Base-by-base conservation (phyloP, 2,329 filamentous ascomycete genomes). In the Aspergillus aculeatinus region DNA sequence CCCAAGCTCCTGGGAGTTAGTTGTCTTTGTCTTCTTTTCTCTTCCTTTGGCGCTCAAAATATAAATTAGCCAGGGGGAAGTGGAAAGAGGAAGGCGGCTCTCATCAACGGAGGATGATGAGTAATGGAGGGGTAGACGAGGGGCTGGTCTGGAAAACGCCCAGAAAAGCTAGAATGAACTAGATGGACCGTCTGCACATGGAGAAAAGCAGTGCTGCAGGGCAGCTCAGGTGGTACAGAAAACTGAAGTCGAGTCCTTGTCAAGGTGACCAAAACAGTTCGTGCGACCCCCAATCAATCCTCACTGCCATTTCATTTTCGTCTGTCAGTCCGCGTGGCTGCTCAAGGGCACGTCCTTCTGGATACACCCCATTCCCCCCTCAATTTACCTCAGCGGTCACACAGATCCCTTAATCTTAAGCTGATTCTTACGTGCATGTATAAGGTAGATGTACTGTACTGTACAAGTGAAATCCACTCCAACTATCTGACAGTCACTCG, bases 271-370 rank as follows among this genome's bases (percentile, higher is more conserved):
- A 10, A 16, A 50, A 50, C 48, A 50, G 48, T 44, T 44, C 39
- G 39, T 44, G 39, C 39, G 14, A 44, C 39, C 27, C 21, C 14
- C 10, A n/a, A 6, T 54, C 10, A 27, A 51, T 42, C 50, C 50
- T 57, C 49, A 50, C 53, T 54, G 21, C 27, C 19, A 48, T 25
- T 5, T 11, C 25, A n/a, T 44, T 7, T 29, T 39, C 33, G 51
- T 50, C 39, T 27, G 31, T 49, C 49, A 51, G 23, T 33, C 39
- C 50, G 54, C 57, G 48, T 58, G 39, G 51, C 10, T 48, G 39
- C 29, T 51, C 49, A 57, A 44, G 39, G 16, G 39, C 39, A 44
- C 39, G 3, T 44, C 39, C 39, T 44, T 7, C 39, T 19, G 14
- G 1, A 5, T 4, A 35, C 16, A 16, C 23, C 23, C 23, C 23